Conservation (phyloP, 2,329 filamentous ascomycete genomes). For the Aureobasidium mangrovei region DNA sequence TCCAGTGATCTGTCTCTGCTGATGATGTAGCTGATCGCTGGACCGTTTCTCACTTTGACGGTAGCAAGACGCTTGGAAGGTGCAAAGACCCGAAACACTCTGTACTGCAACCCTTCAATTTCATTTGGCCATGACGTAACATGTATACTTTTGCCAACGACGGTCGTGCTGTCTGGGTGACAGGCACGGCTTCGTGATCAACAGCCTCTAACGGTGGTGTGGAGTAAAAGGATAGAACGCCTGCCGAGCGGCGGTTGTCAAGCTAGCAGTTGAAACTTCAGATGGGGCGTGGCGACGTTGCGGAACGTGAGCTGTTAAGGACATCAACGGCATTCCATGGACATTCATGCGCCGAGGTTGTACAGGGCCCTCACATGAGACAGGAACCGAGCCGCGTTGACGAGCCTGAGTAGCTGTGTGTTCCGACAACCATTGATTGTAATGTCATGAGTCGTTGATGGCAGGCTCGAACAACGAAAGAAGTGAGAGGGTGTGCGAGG, state of each 20-base stretch:
- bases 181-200: neutral
- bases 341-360: neutral
- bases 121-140: neutral
- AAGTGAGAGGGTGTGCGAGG: neutral
- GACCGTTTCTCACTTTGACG: neutral
- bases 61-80: neutral
- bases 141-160: neutral
- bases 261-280: neutral
- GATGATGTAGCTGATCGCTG: neutral
- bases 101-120: neutral
- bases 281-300: neutral
- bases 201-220: neutral
- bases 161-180: neutral
- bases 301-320: conserved; percentile 3
- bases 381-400: neutral
- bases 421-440: neutral
- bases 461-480: neutral
- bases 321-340: conserved; percentile 10
- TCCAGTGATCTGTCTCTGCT: neutral
- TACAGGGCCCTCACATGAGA: neutral
- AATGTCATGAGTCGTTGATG: neutral
- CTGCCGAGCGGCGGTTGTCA: neutral
- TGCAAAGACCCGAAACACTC: neutral
- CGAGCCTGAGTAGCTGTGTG: neutral
- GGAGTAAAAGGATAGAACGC: neutral